A percentile compares a stretch with the other conserved stretches of the same genome.
Conservation (phyloP, 148 eudicot genomes). For the Camellia sinensis region DNA sequence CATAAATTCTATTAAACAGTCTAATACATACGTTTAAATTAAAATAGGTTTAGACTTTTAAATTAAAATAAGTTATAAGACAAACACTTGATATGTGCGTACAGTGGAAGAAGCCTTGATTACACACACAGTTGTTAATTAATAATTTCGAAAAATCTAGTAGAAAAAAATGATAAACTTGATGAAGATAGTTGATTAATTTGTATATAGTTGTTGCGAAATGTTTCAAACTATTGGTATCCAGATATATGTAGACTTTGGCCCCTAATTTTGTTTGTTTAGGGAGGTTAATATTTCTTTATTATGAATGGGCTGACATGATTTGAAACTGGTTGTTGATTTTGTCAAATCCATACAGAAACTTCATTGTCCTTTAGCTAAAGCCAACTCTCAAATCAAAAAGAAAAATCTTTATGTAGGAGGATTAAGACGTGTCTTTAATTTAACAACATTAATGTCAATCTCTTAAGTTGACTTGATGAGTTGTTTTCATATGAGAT, state of each 20-base stretch:
- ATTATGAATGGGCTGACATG: not conserved
- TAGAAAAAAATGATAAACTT: not conserved
- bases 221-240: not conserved
- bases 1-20: too few relatives aligned
- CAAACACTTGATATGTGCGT: not conserved
- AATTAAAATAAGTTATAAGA: too few relatives aligned
- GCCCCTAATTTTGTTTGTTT: conserved; percentile 1
- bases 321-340: not conserved
- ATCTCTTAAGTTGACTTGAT: not conserved
- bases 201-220: not conserved
- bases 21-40: too few relatives aligned
- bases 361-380: not conserved
- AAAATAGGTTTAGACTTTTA: too few relatives aligned
- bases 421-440: not conserved
- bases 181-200: not conserved
- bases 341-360: not conserved
- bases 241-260: not conserved
- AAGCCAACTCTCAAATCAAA: not conserved
- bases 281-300: not conserved
- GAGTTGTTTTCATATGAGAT: not conserved
- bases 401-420: not conserved
- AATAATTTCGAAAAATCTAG: not conserved
- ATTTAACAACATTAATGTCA: not conserved
- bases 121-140: not conserved
- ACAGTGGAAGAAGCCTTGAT: not conserved